Evolutionary conservation across 805 yeast genomes (phyloP).

Genomic region (Saccharomycopsis sp.): DNA sequence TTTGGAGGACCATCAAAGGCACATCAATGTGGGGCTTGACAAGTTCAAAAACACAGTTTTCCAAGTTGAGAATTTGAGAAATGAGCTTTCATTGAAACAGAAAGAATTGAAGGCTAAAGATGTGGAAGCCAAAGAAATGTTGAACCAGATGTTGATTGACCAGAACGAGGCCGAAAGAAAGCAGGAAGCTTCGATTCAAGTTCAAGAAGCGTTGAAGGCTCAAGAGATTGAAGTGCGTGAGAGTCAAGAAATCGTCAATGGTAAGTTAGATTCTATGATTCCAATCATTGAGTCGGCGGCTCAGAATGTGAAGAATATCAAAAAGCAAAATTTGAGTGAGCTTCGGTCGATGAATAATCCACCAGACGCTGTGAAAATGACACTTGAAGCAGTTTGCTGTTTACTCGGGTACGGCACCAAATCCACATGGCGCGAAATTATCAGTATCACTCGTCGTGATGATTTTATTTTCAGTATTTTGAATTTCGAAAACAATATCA

Average conservation of each 20-base stretch:
- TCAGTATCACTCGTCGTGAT: conserved; percentile 68
- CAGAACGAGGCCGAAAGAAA: conserved; percentile 91
- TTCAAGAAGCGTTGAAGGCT: conserved; percentile 56
- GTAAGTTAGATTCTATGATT: conserved; percentile 66
- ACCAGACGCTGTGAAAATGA: conserved; percentile 75
- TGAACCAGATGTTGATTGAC: conserved; percentile 67
- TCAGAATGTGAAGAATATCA: conserved; percentile 77
- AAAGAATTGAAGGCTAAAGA: conserved; percentile 45
- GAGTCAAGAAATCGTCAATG: conserved; percentile 46
- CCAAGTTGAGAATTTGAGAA: conserved; percentile 53
- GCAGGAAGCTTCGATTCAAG: conserved; percentile 72
- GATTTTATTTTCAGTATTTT: conserved; percentile 83
- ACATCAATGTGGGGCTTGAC: conserved; percentile 64
- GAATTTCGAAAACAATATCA: conserved; percentile 56
- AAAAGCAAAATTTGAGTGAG: conserved; percentile 87
- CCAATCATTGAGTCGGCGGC: conserved; percentile 57
- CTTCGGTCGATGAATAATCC: conserved; percentile 84
- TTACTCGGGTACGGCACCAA: conserved; percentile 62
- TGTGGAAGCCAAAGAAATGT: conserved; percentile 57
- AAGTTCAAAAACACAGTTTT: conserved; percentile 69
- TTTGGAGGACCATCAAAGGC: conserved; percentile 60
- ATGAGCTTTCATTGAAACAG: conserved; percentile 45
- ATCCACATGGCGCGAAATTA: conserved; percentile 73
- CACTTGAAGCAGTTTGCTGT: conserved; percentile 81
- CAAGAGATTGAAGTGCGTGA: conserved; percentile 55